phyloP scores from a whole-genome alignment of 495 filamentous ascomycete species.

The Penicillium paxilli region DNA sequence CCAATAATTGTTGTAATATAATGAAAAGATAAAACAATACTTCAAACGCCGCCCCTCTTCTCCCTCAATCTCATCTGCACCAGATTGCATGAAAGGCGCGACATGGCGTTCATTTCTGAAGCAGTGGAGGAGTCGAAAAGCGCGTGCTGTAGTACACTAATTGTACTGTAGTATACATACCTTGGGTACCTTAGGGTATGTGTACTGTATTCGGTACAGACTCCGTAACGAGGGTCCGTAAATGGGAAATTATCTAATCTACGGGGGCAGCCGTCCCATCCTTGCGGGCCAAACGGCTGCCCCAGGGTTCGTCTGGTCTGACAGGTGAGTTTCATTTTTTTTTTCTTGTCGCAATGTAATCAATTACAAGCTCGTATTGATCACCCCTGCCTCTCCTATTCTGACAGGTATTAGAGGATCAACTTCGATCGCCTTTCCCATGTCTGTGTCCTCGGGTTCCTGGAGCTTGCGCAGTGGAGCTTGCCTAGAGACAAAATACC shows the following conservation, averaged over 20 bases:
- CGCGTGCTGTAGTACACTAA: too few species aligned
- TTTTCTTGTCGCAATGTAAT: constrained; percentile 17
- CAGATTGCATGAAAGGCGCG: neutral
- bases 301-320: constrained; percentile 30
- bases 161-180: too few species aligned
- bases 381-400: constrained; percentile 1
- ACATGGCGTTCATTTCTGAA: neutral
- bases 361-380: constrained; percentile 4
- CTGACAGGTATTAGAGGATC: constrained; percentile 14
- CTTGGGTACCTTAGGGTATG: too few species aligned
- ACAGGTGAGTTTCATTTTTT: constrained; percentile 21
- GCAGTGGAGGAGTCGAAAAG: neutral
- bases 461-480: constrained; percentile 13
- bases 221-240: too few species aligned
- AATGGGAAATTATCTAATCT: too few species aligned
- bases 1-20: too few species aligned
- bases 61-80: too few species aligned
- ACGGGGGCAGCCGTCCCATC: neutral
- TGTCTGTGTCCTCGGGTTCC: constrained; percentile 20
- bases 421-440: constrained; percentile 13
- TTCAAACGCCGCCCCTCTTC: neutral
- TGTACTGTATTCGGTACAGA: too few species aligned
- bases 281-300: constrained; percentile 30
- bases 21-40: too few species aligned
- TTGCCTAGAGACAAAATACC: neutral